Evolutionary conservation across 164 flowering plant species (phyloP).

Genomic region (Santalum album): DNA sequence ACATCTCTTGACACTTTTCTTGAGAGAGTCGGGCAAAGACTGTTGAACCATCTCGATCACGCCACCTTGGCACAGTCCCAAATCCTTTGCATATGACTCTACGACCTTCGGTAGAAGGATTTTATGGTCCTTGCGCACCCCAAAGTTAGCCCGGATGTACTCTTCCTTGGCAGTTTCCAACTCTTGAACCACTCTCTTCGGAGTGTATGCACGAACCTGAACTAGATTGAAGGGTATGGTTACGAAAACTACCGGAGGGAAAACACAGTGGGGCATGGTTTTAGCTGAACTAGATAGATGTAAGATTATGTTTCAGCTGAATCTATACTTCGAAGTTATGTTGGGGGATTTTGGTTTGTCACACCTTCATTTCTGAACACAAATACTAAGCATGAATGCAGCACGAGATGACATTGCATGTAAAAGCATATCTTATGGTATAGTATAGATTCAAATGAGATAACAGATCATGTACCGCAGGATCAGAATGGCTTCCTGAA

Average conservation of each 20-base stretch:
- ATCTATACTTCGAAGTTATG: too few relatives aligned
- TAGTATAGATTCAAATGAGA: neutral
- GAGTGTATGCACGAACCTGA: constrained; percentile 81
- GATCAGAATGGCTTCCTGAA: constrained; percentile 91
- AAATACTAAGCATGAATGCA: too few relatives aligned
- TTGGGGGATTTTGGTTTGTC: too few relatives aligned
- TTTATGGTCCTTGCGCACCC: constrained; percentile 55
- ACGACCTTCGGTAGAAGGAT: constrained; percentile 68
- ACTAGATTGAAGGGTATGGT: neutral
- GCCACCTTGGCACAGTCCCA: constrained; percentile 43
- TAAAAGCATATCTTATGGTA: too few relatives aligned
- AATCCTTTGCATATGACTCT: constrained; percentile 70
- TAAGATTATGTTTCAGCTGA: too few relatives aligned
- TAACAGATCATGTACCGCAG: constrained; percentile 51
- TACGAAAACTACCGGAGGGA: neutral
- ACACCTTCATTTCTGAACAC: too few relatives aligned
- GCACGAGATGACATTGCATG: too few relatives aligned
- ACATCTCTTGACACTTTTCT: constrained; percentile 42
- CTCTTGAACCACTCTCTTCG: constrained; percentile 67
- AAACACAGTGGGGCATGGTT: neutral
- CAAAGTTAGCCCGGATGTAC: constrained; percentile 66
- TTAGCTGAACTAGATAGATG: too few relatives aligned
- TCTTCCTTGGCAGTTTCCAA: constrained; percentile 86
- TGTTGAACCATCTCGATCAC: constrained; percentile 57
- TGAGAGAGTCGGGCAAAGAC: constrained; percentile 51